phyloP scores from a whole-genome alignment of 2,329 filamentous ascomycete genomes.

The Paracorniculantispora psalliotae region DNA sequence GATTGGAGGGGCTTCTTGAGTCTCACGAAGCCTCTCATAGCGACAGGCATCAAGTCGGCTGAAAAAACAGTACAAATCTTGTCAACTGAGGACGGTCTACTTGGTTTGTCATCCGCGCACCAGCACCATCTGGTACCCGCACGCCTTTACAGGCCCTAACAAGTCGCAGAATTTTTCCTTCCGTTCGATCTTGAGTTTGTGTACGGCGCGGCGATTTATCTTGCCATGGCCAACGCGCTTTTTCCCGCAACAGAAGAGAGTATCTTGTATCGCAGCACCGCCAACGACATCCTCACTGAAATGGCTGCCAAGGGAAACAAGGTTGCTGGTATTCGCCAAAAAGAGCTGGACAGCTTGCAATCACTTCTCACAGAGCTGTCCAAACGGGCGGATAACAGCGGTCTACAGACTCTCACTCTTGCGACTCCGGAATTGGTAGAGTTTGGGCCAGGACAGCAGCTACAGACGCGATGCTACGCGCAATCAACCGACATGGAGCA shows the following conservation, averaged over 20 bases:
- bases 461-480: neutral
- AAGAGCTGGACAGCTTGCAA: neutral
- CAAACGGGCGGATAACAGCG: neutral
- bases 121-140: no score
- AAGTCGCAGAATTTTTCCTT: constrained; percentile 29
- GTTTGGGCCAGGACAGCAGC: neutral
- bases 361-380: neutral
- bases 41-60: constrained; percentile 37
- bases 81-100: constrained; percentile 28
- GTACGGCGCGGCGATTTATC: constrained; percentile 29
- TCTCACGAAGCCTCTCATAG: constrained; percentile 31
- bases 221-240: constrained; percentile 32
- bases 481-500: neutral
- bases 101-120: no score
- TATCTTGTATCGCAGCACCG: constrained; percentile 20
- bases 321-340: constrained; percentile 19
- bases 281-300: constrained; percentile 27
- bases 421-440: neutral
- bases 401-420: neutral
- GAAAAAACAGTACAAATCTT: constrained; percentile 35
- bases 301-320: constrained; percentile 30
- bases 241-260: constrained; percentile 24
- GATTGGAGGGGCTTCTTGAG: constrained; percentile 27
- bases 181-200: constrained; percentile 35
- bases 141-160: no score